Evolutionary conservation across 352 stramenopile genomes (phyloP), one percentile per base, ranked within the genome.

Genomic region (Globisporangium carolinianum): DNA sequence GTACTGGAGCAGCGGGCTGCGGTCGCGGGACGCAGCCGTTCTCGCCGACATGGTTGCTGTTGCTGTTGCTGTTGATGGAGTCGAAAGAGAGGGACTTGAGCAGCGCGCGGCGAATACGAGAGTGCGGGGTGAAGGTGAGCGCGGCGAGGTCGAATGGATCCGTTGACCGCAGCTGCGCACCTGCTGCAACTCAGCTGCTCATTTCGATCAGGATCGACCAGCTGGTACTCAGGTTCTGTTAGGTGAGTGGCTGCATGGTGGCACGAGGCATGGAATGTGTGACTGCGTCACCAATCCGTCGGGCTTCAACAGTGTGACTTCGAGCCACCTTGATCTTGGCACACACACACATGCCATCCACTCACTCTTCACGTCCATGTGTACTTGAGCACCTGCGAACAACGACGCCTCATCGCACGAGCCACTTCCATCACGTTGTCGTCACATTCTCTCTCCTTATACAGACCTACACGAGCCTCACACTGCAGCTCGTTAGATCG

Each of bases 1-100:
- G 38, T 88, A 88, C 35, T 72, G 74, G 46, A 88, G 76, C 55
- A 90, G 47, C 37, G 72, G 76, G 49, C 74, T 87, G 46, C 76
- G 65, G 47, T 87, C 77, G 61, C 71, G 76, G 37, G 62, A 49
- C n/a, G 47, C 17, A 10, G 41, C 24, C 12, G 41, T 14, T 58
- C 24, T 56, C 39, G 48, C 35, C 14, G 39, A 32, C 37, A 56
- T 49, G 39, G 8, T 52, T 47, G 6, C 5, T 36, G 37, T 9
- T 17, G 24, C 6, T 15, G 32, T 12, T 57, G 17, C 24, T 57
- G 47, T 11, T 43, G 12, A 1, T 37, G 39, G 15, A 24, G 24
- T 32, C 24, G 24, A 32, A 32, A 32, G 24, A 32, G 24, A 32
- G 2, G 24, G 14, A 35, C 54, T 60, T 53, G 54, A 15, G 24